Base-by-base conservation (phyloP, 352 stramenopile species). In the Pilasporangium apinafurcum region DNA sequence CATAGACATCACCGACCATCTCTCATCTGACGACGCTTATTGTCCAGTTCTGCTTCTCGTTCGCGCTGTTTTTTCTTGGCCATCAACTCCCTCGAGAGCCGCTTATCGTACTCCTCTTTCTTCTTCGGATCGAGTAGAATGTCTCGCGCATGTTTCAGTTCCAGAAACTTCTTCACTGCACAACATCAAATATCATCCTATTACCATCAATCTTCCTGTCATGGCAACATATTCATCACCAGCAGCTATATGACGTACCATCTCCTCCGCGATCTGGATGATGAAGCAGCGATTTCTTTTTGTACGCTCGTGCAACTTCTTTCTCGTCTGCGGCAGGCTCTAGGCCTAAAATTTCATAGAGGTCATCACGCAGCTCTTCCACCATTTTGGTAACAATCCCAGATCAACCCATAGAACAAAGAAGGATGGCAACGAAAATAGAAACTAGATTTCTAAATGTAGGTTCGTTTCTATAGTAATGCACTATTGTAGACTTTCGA, bases 91-190 rank as follows among this genome's bases (percentile, higher is more conserved):
- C 67, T 54, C 4, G 68, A 86, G 4, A 90, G 49, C 47, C 83
- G 81, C 53, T 84, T 83, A 50, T 92, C 80, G 54, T 92, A 92
- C n/a, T 62, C 50, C 31, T 81, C 69, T 40, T 92, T 92, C 53
- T 86, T 69, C 44, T 83, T 83, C 4, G 80, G 72, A 36, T 92
- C 77, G 47, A 90, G 53, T 28, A 92, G 53, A 36, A 82, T 61
- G 41, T 92, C 77, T 28, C 77, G 74, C 33, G 80, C 74, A 56
- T 85, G 62, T 18, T 84, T 86, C 37, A 92, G 62, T 57, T 92
- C 78, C 24, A 85, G 51, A 37, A 92, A 92, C 51, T 88, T 90
- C 37, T 84, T 71, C 24, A 86, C 80, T 92, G 45, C 21, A 45
- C 17, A 37, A 16, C 5, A 14, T 47, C 35, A 50, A 14, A 26